These are phyloP conservation scores for Nematocida sp. DNA, from an alignment of 371 early-diverging fungal species.

Conservation along the genomic window DNA sequence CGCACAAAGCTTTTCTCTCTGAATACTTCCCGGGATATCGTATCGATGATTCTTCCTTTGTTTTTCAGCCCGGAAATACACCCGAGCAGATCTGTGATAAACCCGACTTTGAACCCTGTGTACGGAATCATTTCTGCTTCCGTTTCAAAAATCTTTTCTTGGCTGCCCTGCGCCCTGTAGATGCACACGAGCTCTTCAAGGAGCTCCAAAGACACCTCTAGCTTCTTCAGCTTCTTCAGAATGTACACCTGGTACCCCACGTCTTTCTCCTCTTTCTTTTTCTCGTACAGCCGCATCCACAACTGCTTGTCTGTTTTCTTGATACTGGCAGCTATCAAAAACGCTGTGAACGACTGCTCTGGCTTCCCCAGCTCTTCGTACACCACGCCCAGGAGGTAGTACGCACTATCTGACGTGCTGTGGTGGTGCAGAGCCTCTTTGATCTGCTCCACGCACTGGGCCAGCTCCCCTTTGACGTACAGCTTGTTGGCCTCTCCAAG, in stretches of 20 bases:
- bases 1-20: conserved; percentile 7
- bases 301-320: conserved; percentile 69
- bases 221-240: conserved; percentile 57
- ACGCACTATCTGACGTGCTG: conserved; percentile 55
- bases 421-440: conserved; percentile 51
- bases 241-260: conserved; percentile 58
- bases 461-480: conserved; percentile 56
- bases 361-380: conserved; percentile 76
- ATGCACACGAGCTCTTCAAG: conserved; percentile 47
- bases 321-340: conserved; percentile 80
- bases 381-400: conserved; percentile 71
- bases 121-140: conserved; percentile 48
- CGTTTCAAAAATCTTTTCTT: conserved; percentile 54
- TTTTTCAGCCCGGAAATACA: conserved; percentile 35
- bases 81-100: conserved; percentile 38
- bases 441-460: conserved; percentile 42
- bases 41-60: conserved; percentile 16
- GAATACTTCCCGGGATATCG: not conserved
- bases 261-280: conserved; percentile 40
- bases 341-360: conserved; percentile 71
- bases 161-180: conserved; percentile 47
- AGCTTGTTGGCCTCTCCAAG: conserved; percentile 56
- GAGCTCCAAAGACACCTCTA: conserved; percentile 33
- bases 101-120: conserved; percentile 3
- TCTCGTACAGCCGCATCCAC: conserved; percentile 72